Conservation (phyloP, 208 protist species). For the Herpetomonas tarakana region DNA sequence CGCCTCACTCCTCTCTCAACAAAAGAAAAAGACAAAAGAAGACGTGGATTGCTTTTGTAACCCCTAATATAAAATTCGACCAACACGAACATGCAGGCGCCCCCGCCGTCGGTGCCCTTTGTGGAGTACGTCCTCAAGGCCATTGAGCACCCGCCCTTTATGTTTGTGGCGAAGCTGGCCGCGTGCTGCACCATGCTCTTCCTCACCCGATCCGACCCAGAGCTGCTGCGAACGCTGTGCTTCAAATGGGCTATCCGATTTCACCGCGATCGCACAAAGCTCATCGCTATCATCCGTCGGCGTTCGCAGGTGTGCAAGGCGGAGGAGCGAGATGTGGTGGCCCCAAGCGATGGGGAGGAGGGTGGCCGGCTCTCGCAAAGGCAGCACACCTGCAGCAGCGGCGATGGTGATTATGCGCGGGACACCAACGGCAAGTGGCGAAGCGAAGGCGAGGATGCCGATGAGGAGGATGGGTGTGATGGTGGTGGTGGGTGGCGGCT, state of each 20-base stretch:
- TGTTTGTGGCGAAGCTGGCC: constrained; percentile 81
- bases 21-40: too few relatives aligned
- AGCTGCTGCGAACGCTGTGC: constrained; percentile 55
- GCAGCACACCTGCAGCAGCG: too few relatives aligned
- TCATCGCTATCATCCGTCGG: constrained; percentile 41
- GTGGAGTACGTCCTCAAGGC: constrained; percentile 77
- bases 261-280: constrained; percentile 35
- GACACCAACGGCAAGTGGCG: too few relatives aligned
- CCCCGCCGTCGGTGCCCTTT: constrained; percentile 65
- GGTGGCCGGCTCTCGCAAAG: too few relatives aligned
- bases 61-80: too few relatives aligned
- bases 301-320: constrained; percentile 6
- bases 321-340: not conserved
- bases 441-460: constrained; percentile 3
- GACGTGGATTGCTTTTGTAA: too few relatives aligned
- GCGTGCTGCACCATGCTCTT: constrained; percentile 82
- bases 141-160: constrained; percentile 76
- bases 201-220: constrained; percentile 65
- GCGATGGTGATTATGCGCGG: not conserved
- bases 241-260: constrained; percentile 82
- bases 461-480: not conserved
- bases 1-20: too few relatives aligned
- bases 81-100: constrained; percentile 24
- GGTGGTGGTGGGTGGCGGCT: constrained; percentile 4
- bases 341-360: not conserved